Evolutionary conservation across 2,329 filamentous ascomycete species (phyloP).

Genomic region (Neoarthrinium moseri): DNA sequence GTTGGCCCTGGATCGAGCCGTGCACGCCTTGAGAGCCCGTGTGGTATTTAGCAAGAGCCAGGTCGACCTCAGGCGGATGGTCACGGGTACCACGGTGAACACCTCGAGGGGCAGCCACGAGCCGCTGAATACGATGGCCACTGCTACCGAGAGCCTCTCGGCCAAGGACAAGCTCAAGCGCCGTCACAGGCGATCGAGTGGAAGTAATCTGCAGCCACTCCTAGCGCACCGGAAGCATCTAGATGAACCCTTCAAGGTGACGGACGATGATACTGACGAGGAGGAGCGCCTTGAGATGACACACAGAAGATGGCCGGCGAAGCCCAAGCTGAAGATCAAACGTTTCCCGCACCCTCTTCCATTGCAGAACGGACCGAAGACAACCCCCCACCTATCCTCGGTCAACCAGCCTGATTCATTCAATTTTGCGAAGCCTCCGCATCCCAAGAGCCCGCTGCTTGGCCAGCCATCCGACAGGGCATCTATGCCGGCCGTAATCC

Average conservation of each 20-base stretch:
- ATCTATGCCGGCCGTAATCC: conserved; percentile 4
- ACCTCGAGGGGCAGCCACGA: conserved; percentile 17
- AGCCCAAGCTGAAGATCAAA: conserved; percentile 40
- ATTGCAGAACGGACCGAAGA: conserved; percentile 26
- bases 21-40: conserved; percentile 65
- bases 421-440: conserved; percentile 36
- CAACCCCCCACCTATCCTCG: conserved; percentile 22
- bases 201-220: conserved; percentile 42
- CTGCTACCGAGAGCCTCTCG: conserved; percentile 17
- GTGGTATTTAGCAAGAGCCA: conserved; percentile 70
- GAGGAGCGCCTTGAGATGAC: conserved; percentile 43
- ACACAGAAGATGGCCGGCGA: conserved; percentile 26
- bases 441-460: conserved; percentile 8
- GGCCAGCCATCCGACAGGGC: neutral
- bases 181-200: conserved; percentile 48
- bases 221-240: conserved; percentile 33
- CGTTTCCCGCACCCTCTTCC: conserved; percentile 39
- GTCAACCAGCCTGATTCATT: conserved; percentile 29
- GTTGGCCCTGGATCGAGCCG: conserved; percentile 74
- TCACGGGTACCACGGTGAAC: conserved; percentile 29
- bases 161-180: conserved; percentile 29
- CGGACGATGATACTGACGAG: conserved; percentile 43
- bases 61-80: conserved; percentile 53
- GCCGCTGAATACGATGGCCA: conserved; percentile 13
- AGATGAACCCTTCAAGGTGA: conserved; percentile 36